A percentile compares a stretch with the other conserved stretches of the same genome.
phyloP scores from a whole-genome alignment of 306 rosid genomes.

The Castanospermum australe region DNA sequence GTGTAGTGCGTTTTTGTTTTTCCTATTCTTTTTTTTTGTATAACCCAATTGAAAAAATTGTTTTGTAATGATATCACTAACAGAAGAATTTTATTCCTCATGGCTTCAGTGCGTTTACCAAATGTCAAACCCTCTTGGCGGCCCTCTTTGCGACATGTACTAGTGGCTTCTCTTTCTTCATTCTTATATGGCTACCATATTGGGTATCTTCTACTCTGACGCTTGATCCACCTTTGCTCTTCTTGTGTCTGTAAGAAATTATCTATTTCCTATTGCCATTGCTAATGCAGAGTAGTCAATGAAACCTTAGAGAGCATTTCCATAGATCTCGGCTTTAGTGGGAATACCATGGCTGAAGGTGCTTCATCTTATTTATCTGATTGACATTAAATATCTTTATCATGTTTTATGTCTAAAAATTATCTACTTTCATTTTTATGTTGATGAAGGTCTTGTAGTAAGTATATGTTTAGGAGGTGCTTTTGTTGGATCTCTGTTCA shows the following conservation, averaged over 20 bases:
- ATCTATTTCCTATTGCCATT: constrained; percentile 27
- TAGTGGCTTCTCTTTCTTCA: constrained; percentile 71
- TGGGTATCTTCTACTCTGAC: constrained; percentile 49
- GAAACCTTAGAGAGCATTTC: constrained; percentile 89
- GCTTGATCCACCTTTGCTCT: constrained; percentile 23
- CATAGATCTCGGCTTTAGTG: constrained; percentile 71
- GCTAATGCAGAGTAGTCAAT: constrained; percentile 72
- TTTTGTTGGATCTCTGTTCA: constrained; percentile 74
- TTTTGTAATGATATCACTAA: constrained; percentile 28
- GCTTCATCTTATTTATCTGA: constrained; percentile 16
- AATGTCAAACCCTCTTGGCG: constrained; percentile 65
- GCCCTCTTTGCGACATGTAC: constrained; percentile 61
- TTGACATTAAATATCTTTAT: background rate
- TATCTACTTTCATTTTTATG: constrained; percentile 21
- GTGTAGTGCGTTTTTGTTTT: background rate
- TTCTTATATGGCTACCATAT: constrained; percentile 86
- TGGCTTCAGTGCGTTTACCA: constrained; percentile 38
- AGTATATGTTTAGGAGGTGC: constrained; percentile 88
- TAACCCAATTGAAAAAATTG: background rate
- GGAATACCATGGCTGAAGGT: constrained; percentile 85
- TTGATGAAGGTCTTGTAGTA: constrained; percentile 79
- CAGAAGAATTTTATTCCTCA: constrained; percentile 26
- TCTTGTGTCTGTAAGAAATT: background rate
- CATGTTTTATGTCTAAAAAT: constrained; percentile 11
- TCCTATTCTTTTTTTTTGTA: background rate